Base-by-base conservation (phyloP, 208 protist species). In the Crithidia thermophila region DNA sequence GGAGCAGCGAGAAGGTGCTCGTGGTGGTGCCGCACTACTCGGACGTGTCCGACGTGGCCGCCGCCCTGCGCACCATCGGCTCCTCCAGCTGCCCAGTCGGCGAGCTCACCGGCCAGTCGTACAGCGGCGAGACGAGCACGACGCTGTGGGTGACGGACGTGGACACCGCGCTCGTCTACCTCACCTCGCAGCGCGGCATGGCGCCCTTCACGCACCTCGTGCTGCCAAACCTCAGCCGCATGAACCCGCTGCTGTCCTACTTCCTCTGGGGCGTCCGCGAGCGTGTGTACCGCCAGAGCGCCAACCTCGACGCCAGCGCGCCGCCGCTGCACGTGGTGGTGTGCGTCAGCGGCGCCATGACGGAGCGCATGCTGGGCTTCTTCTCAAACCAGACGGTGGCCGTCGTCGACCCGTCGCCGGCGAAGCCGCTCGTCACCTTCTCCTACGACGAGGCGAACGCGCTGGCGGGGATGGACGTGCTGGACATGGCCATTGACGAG, bases 141-240 rank as follows among this genome's bases (percentile, higher is more conserved):
- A 33, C 43, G 13, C 64, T 94, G 39, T 96, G 91, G 91, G 91
- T 96, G 27, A 85, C 85, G 20, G 84, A 75, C 68, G 85, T 89
- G 23, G 87, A 94, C 65, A 90, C 83, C 16, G 87, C 87, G 21
- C 67, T 94, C 9, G 53, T 93, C 11, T 94, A 90, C 66, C 55
- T 96, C 42, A 75, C 75, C 58, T 72, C 77, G 31, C 72, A 91
- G 72, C 40, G 68, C 27, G 78, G 74, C n/a, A 77, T 93, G 43
- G 73, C 80, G 13, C 87, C 87, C 20, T 94, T 94, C 82, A 94
- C 91, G 28, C 88, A 96, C 69, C 68, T 94, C 40, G 73, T 96
- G 23, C 60, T 96, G 21, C 91, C 88, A 23, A 82, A 75, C 43
- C 50, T 86, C 20, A 80, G 70, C 18, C 77, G 67, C 57, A 85